phyloP scores from a whole-genome alignment of 805 yeast genomes.

The Teunomyces panamensis region DNA sequence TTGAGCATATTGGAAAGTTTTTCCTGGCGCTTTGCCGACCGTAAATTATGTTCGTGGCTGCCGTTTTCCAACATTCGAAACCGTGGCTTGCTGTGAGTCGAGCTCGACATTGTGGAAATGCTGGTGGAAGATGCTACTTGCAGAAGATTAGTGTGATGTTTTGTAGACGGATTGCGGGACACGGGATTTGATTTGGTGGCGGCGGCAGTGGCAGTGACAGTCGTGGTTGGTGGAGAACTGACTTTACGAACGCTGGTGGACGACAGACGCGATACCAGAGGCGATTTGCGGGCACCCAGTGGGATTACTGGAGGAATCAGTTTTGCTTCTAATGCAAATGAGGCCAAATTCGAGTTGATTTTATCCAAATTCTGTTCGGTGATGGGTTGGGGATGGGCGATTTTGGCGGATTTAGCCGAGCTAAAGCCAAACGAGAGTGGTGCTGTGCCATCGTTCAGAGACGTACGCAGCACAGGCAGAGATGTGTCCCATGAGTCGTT shows the following conservation, averaged over 20 bases:
- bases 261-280: constrained; percentile 9
- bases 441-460: constrained; percentile 4
- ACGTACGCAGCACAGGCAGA: constrained; percentile 8
- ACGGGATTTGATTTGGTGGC: constrained; percentile 12
- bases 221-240: neutral
- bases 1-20: constrained; percentile 72
- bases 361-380: constrained; percentile 10
- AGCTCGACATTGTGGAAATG: constrained; percentile 3
- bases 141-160: constrained; percentile 11
- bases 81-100: constrained; percentile 34
- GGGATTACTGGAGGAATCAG: neutral
- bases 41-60: constrained; percentile 73
- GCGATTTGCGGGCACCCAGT: constrained; percentile 5
- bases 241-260: constrained; percentile 5
- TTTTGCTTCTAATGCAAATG: neutral
- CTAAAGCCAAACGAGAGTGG: constrained; percentile 5
- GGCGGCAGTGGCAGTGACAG: too few relatives aligned
- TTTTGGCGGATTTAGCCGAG: neutral
- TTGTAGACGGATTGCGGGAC: constrained; percentile 20
- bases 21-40: constrained; percentile 75
- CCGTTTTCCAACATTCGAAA: constrained; percentile 65
- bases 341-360: constrained; percentile 8
- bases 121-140: constrained; percentile 10
- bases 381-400: constrained; percentile 8
- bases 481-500: constrained; percentile 2